A percentile compares a stretch with the other conserved stretches of the same genome.
These are phyloP conservation scores for Rhypophila decipiens DNA, from an alignment of 495 filamentous ascomycete genomes.

Conservation along the genomic window DNA sequence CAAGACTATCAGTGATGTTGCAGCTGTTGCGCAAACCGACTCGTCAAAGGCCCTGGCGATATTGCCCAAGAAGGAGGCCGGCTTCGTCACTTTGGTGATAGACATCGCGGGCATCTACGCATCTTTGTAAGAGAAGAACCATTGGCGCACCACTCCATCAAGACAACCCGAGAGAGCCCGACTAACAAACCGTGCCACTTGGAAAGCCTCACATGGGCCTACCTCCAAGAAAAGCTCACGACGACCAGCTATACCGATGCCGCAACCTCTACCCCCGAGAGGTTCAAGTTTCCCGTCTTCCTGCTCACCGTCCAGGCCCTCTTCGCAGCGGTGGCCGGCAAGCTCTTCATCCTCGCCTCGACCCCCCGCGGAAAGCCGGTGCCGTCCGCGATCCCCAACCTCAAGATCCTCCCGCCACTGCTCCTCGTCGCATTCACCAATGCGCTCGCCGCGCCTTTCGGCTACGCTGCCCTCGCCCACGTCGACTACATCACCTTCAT, in stretches of 20 bases:
- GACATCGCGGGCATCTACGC: constrained; percentile 92
- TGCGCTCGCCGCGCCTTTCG: constrained; percentile 86
- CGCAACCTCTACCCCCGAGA: constrained; percentile 50
- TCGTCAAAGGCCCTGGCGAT: constrained; percentile 14
- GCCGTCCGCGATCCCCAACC: constrained; percentile 69
- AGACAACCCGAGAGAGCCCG: background rate
- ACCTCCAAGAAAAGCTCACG: constrained; percentile 95
- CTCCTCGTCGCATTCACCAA: constrained; percentile 79
- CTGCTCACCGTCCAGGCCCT: constrained; percentile 93
- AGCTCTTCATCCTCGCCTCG: constrained; percentile 68
- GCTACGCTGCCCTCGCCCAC: constrained; percentile 86
- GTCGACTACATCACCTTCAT: constrained; percentile 99
- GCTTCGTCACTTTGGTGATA: constrained; percentile 66
- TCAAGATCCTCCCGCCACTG: constrained; percentile 58
- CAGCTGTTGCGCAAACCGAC: constrained; percentile 14
- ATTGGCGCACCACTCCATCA: no score
- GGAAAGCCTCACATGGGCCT: constrained; percentile 83
- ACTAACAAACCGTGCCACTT: background rate
- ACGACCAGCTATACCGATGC: constrained; percentile 77
- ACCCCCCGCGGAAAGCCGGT: constrained; percentile 44
- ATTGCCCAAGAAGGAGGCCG: constrained; percentile 37
- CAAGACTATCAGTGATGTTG: constrained; percentile 1
- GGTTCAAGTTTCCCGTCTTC: constrained; percentile 89
- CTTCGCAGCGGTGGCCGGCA: constrained; percentile 77
- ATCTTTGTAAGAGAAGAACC: constrained; percentile 65